These are phyloP conservation scores for Camellia sinensis DNA, from an alignment of 148 eudicot species.

Conservation along the genomic window DNA sequence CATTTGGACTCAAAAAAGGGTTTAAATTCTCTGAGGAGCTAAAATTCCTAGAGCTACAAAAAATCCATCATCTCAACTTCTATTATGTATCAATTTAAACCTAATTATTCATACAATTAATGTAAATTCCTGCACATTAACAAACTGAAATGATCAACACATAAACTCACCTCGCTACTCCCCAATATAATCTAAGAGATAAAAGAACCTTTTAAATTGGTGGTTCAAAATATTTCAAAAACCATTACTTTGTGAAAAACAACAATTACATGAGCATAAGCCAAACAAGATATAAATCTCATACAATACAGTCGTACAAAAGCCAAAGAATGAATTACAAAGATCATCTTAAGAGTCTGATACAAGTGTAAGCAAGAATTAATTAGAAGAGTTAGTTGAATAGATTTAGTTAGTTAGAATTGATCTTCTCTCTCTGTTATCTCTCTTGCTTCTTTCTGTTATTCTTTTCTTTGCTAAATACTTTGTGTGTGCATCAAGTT, in stretches of 20 bases:
- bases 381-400: too few relatives aligned
- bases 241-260: not conserved
- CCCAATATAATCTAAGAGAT: not conserved
- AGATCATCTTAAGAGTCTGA: not conserved
- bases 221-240: not conserved
- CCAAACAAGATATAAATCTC: not conserved
- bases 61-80: not conserved
- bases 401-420: too few relatives aligned
- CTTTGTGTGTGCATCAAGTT: too few relatives aligned
- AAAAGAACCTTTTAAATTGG: not conserved
- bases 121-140: not conserved
- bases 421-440: too few relatives aligned
- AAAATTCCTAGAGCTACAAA: not conserved
- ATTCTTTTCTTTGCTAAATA: too few relatives aligned
- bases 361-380: too few relatives aligned
- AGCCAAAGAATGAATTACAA: not conserved
- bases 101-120: not conserved
- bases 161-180: not conserved
- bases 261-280: not conserved
- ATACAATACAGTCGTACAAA: not conserved
- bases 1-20: not conserved
- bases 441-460: too few relatives aligned
- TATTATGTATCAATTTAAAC: not conserved
- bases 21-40: not conserved
- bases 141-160: not conserved